These are phyloP conservation scores for Hypoxylon sp. DNA, from an alignment of 2,329 filamentous ascomycete genomes.

Conservation along the genomic window DNA sequence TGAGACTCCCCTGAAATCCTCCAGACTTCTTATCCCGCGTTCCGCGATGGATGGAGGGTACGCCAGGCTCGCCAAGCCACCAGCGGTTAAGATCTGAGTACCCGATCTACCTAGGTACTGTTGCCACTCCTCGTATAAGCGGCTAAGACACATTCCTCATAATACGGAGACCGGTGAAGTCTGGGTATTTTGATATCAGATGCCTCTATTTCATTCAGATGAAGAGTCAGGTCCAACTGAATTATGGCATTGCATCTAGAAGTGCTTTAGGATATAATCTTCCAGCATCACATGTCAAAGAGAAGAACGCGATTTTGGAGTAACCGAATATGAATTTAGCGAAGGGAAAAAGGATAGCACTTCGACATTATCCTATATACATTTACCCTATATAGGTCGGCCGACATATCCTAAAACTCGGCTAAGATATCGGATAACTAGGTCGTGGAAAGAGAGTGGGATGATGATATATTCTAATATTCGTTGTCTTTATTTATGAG, in stretches of 20 bases:
- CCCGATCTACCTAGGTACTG: neutral
- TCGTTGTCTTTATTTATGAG: neutral
- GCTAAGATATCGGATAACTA: slow-evolving; percentile 27
- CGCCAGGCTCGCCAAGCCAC: slow-evolving; percentile 2
- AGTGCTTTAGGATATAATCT: neutral
- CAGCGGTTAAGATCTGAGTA: slow-evolving; percentile 2
- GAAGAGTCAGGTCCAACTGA: neutral
- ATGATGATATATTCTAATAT: slow-evolving; percentile 8
- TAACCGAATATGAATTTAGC: neutral
- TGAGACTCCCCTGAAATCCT: neutral
- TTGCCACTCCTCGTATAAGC: neutral
- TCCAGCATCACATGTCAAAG: neutral
- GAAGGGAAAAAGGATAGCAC: neutral
- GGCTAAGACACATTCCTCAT: neutral
- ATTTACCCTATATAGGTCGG: slow-evolving; percentile 32
- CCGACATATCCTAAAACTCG: slow-evolving; percentile 13
- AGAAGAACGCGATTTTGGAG: neutral
- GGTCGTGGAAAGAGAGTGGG: slow-evolving; percentile 3
- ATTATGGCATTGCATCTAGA: neutral
- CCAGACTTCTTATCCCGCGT: neutral
- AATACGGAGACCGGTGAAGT: neutral
- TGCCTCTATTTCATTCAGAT: neutral
- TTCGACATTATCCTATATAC: slow-evolving; percentile 12
- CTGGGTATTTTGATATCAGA: neutral
- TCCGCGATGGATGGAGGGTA: neutral